Percentiles rank a stretch among this genome's conserved stretches.
phyloP scores from a whole-genome alignment of 1,284 basidiomycete genomes.

The Fomitopsis palustris region DNA sequence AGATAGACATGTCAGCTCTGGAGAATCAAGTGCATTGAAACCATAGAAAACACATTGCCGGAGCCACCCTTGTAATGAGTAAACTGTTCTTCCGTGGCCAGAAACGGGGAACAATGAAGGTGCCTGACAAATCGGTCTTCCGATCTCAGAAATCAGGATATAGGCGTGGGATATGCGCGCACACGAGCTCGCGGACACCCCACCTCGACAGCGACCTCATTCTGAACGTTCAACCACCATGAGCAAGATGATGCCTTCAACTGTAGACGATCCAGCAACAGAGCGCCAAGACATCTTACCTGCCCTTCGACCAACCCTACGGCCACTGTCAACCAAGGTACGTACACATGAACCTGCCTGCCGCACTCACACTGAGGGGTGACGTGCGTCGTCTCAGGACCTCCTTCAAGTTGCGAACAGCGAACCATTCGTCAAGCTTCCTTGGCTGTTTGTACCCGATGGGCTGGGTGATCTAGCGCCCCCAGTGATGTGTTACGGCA shows the following conservation, averaged over 20 bases:
- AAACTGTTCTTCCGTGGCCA: not conserved
- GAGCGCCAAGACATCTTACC: too few species aligned
- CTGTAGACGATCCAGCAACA: too few species aligned
- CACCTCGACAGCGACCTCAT: too few species aligned
- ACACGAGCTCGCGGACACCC: too few species aligned
- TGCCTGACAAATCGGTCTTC: not conserved
- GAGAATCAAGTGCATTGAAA: not conserved
- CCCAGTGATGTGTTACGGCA: not conserved
- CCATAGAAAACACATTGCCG: not conserved
- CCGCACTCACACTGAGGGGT: not conserved
- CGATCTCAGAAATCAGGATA: not conserved
- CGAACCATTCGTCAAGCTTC: not conserved
- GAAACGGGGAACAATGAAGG: not conserved
- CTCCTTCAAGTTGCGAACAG: not conserved
- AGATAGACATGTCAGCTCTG: not conserved
- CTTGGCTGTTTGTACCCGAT: not conserved
- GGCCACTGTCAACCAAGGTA: not conserved
- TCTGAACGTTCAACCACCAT: too few species aligned
- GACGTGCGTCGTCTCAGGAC: not conserved
- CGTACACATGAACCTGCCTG: too few species aligned
- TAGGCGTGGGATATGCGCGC: too few species aligned
- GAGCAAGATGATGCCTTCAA: too few species aligned
- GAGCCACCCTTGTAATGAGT: not conserved
- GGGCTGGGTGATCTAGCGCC: not conserved
- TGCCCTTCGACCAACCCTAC: too few species aligned